Evolutionary conservation across 768 basidiomycete genomes (phyloP).

Genomic region (Termitomyces sp.): DNA sequence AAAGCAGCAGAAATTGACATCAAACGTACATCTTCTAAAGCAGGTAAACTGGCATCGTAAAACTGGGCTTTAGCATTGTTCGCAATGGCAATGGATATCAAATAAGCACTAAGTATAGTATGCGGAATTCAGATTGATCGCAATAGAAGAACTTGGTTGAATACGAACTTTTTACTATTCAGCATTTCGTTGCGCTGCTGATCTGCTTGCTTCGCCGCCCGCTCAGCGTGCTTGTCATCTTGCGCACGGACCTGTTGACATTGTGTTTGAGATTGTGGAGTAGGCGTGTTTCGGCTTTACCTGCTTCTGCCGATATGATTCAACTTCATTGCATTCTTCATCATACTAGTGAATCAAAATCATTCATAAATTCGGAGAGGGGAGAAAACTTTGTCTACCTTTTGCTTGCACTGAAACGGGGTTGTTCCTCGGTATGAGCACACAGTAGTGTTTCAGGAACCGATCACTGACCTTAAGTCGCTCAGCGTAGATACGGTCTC

Average conservation of each 20-base stretch:
- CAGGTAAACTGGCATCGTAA: conserved; percentile 67
- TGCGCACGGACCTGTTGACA: conserved; percentile 53
- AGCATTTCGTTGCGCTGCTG: conserved; percentile 77
- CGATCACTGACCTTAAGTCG: conserved; percentile 58
- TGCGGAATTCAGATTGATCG: background rate
- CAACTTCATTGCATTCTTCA: conserved; percentile 72
- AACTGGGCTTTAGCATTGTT: conserved; percentile 71
- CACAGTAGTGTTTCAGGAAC: background rate
- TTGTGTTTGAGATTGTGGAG: conserved; percentile 1
- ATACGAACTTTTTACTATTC: conserved; percentile 73
- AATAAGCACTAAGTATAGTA: conserved; percentile 49
- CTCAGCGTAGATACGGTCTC: conserved; percentile 66
- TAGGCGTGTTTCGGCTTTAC: conserved; percentile 31
- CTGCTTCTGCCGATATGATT: conserved; percentile 78
- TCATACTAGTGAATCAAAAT: conserved; percentile 57
- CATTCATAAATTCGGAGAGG: conserved; percentile 14
- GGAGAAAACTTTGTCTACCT: conserved; percentile 35
- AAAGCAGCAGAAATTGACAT: background rate
- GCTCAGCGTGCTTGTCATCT: conserved; percentile 76
- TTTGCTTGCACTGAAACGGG: conserved; percentile 54
- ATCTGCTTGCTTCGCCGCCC: conserved; percentile 71
- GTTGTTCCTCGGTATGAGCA: background rate
- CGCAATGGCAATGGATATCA: conserved; percentile 68
- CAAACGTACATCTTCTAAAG: conserved; percentile 65
- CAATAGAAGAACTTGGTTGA: background rate